Conservation (phyloP, 257 asterid genomes). For the Capsicum chinense region DNA sequence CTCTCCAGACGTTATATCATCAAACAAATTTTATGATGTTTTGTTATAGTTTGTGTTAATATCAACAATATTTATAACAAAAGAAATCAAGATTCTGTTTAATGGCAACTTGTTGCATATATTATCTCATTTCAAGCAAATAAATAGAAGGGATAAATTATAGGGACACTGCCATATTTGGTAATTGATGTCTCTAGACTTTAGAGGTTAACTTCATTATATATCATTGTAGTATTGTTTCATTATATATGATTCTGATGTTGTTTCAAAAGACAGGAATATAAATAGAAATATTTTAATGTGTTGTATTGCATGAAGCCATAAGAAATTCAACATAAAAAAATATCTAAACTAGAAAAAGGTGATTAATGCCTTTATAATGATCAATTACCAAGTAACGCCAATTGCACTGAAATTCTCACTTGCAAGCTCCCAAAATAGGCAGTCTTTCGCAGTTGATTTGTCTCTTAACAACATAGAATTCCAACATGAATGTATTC, state of each 20-base stretch:
- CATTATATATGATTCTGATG: no score
- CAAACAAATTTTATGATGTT: background rate
- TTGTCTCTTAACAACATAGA: slow-evolving; percentile 40
- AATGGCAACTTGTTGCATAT: background rate
- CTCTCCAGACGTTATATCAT: background rate
- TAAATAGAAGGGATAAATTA: background rate
- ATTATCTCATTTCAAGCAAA: background rate
- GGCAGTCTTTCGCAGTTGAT: background rate
- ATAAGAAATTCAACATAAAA: background rate
- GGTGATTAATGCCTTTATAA: background rate
- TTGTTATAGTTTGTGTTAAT: background rate
- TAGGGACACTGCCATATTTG: background rate
- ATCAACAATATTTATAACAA: background rate
- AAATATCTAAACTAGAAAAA: background rate
- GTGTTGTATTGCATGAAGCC: background rate
- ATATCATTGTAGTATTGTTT: no score
- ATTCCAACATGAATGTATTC: slow-evolving; percentile 50
- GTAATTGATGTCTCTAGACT: background rate
- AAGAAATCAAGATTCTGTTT: background rate
- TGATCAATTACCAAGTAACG: no score
- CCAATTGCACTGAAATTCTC: no score
- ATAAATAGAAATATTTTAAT: background rate
- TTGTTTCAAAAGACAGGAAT: background rate
- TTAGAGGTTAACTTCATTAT: background rate
- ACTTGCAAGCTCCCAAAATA: no score